These are phyloP conservation scores for Parietaria judaica DNA, from an alignment of 306 rosid genomes.

Conservation along the genomic window DNA sequence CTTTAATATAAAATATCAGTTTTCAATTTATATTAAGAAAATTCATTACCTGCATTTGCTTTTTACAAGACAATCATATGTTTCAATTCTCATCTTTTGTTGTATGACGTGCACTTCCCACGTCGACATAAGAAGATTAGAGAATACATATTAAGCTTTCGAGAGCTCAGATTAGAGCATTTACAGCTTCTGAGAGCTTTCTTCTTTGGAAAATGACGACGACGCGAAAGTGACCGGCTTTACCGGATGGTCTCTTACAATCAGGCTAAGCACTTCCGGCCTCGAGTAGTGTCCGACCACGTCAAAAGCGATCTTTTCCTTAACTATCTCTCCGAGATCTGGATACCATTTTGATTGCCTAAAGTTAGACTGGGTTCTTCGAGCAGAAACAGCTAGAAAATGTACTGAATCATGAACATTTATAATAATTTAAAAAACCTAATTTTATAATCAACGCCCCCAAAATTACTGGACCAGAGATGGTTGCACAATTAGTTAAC, in stretches of 20 bases:
- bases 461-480: too few relatives aligned
- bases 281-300: conserved; percentile 92
- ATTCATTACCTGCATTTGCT: too few relatives aligned
- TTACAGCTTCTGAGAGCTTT: conserved; percentile 31
- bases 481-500: too few relatives aligned
- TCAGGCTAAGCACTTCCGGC: conserved; percentile 82
- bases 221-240: conserved; percentile 66
- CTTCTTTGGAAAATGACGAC: conserved; percentile 29
- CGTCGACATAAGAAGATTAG: conserved; percentile 1
- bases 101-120: too few relatives aligned
- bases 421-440: too few relatives aligned
- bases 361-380: background rate
- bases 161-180: conserved; percentile 9
- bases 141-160: conserved; percentile 17
- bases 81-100: too few relatives aligned
- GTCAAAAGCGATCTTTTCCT: conserved; percentile 76
- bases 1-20: too few relatives aligned
- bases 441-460: too few relatives aligned
- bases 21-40: too few relatives aligned
- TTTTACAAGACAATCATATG: too few relatives aligned
- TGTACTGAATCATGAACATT: too few relatives aligned
- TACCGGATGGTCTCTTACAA: conserved; percentile 65
- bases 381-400: too few relatives aligned
- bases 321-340: conserved; percentile 84
- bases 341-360: conserved; percentile 11